These are phyloP conservation scores for Lachnellula suecica DNA, from an alignment of 2,329 filamentous ascomycete genomes.

Conservation along the genomic window DNA sequence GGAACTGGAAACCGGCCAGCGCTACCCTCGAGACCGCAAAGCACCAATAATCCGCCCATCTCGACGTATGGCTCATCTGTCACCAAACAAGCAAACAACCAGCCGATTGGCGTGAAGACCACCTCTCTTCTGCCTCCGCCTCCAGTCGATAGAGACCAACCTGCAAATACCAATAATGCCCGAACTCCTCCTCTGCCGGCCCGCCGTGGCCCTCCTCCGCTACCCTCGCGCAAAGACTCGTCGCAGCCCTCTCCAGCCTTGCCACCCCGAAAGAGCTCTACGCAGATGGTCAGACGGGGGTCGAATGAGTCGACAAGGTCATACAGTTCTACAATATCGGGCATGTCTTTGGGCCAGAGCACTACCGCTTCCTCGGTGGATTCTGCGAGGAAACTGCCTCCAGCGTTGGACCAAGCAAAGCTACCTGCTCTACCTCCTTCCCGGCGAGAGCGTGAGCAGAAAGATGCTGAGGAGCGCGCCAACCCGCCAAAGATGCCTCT, in stretches of 20 bases:
- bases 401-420: conserved; percentile 53
- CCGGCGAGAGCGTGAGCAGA: conserved; percentile 49
- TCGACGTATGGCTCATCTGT: conserved; percentile 26
- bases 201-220: conserved; percentile 21
- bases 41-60: conserved; percentile 36
- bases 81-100: conserved; percentile 25
- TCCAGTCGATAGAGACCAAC: conserved; percentile 25
- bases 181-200: conserved; percentile 24
- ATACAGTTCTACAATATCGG: conserved; percentile 52
- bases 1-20: conserved; percentile 39
- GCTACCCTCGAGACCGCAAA: conserved; percentile 37
- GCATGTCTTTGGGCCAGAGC: conserved; percentile 45
- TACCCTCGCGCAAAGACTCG: conserved; percentile 23
- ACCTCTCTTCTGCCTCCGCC: conserved; percentile 29
- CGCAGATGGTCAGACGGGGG: conserved; percentile 43
- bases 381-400: conserved; percentile 51
- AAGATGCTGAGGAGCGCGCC: conserved; percentile 42
- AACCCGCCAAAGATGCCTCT: conserved; percentile 32
- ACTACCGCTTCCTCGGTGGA: conserved; percentile 46
- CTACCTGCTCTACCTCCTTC: conserved; percentile 58
- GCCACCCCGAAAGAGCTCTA: conserved; percentile 34
- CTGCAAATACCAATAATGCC: conserved; percentile 7
- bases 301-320: conserved; percentile 60
- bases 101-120: conserved; percentile 22
- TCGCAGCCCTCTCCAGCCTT: conserved; percentile 21